Evolutionary conservation across 768 basidiomycete genomes (phyloP).

Genomic region (Rhodotorula babjevae): DNA sequence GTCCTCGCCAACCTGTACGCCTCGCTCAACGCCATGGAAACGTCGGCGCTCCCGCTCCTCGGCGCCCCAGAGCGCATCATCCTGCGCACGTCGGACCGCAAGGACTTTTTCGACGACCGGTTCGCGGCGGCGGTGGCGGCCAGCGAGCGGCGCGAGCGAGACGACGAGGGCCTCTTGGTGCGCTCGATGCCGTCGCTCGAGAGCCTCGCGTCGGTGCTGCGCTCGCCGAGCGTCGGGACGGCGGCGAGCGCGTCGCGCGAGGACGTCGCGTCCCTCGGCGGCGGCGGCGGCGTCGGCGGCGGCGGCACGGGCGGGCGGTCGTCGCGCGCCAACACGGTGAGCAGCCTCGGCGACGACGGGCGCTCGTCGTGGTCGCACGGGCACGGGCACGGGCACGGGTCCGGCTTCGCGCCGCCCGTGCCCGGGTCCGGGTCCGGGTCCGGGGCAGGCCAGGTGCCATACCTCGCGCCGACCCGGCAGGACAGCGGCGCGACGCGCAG

Average conservation of each 20-base stretch:
- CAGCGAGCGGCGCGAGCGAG: neutral
- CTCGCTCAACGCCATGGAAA: conserved; percentile 79
- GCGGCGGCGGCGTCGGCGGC: too few relatives aligned
- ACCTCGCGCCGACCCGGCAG: neutral
- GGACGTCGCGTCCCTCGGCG: neutral
- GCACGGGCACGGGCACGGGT: neutral
- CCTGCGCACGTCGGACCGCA: conserved; percentile 82
- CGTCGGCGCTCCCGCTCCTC: conserved; percentile 69
- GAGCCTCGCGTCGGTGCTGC: conserved; percentile 1
- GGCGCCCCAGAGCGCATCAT: conserved; percentile 79
- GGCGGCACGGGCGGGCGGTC: too few relatives aligned
- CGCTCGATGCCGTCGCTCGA: neutral
- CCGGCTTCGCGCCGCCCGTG: neutral
- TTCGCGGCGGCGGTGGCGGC: conserved; percentile 48
- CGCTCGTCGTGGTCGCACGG: neutral
- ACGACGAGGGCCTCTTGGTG: neutral
- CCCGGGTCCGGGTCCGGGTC: too few relatives aligned
- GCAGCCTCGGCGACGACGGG: conserved; percentile 3
- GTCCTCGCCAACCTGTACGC: conserved; percentile 86
- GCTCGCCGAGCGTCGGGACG: neutral
- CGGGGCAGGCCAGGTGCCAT: neutral
- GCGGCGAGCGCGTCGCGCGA: conserved; percentile 8
- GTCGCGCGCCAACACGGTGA: conserved; percentile 27
- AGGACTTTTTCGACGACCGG: conserved; percentile 85
- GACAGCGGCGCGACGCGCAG: neutral